Conservation (phyloP, 139 green algal species). For the Axilococcus clingmanii region DNA sequence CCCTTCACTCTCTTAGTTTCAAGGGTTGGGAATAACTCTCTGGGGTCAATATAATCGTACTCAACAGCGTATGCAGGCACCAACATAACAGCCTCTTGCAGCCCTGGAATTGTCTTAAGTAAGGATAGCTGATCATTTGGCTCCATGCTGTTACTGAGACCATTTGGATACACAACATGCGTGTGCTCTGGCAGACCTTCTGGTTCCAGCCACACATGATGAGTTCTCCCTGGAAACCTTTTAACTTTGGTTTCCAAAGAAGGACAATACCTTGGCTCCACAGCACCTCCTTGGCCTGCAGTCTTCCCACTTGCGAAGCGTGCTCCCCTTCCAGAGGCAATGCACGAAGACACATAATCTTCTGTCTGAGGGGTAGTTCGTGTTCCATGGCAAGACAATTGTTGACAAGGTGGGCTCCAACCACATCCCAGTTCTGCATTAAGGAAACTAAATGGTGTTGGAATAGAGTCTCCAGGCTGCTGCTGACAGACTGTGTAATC, state of each 20-base stretch:
- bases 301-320: constrained; percentile 5
- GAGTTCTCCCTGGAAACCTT: constrained; percentile 40
- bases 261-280: constrained; percentile 47
- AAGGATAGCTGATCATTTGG: constrained; percentile 32
- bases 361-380: constrained; percentile 40
- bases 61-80: constrained; percentile 43
- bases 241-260: constrained; percentile 46
- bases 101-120: constrained; percentile 36
- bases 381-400: constrained; percentile 31
- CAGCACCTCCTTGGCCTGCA: constrained; percentile 1
- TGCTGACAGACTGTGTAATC: constrained; percentile 29
- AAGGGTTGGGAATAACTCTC: constrained; percentile 35
- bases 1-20: constrained; percentile 31
- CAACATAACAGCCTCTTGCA: constrained; percentile 34
- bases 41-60: constrained; percentile 55
- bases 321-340: constrained; percentile 20
- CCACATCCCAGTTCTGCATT: constrained; percentile 10
- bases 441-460: constrained; percentile 41
- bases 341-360: constrained; percentile 21
- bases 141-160: constrained; percentile 43
- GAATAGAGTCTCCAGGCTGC: constrained; percentile 29
- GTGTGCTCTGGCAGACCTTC: constrained; percentile 40
- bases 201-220: constrained; percentile 56
- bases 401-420: constrained; percentile 19
- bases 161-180: constrained; percentile 48